A percentile compares a stretch with the other conserved stretches of the same genome.
Conservation (phyloP, 106 monocot genomes). For the Amphibolis antarctica region DNA sequence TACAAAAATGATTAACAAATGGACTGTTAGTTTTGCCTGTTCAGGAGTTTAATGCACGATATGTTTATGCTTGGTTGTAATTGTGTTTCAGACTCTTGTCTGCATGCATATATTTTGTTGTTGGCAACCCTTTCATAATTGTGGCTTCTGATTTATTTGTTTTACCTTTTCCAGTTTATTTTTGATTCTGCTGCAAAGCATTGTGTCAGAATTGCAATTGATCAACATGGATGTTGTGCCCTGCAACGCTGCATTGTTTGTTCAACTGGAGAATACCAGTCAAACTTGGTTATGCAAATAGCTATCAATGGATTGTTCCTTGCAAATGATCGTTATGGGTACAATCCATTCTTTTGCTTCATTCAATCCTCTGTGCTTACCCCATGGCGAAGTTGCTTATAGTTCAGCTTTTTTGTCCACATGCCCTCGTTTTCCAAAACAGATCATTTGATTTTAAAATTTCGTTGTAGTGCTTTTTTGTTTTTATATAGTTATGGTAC, state of each 20-base stretch:
- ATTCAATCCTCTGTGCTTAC: too few relatives aligned
- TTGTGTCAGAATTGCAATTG: constrained; percentile 33
- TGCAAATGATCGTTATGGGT: constrained; percentile 45
- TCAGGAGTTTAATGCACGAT: too few relatives aligned
- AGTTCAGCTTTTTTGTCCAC: too few relatives aligned
- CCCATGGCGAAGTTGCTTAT: too few relatives aligned
- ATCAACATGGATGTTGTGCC: constrained; percentile 43
- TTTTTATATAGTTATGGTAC: too few relatives aligned
- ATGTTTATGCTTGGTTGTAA: too few relatives aligned
- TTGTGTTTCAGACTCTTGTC: not conserved
- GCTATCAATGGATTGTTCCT: constrained; percentile 28
- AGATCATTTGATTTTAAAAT: too few relatives aligned
- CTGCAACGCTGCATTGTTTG: constrained; percentile 28
- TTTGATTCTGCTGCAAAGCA: constrained; percentile 37
- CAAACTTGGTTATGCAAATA: constrained; percentile 25
- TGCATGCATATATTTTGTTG: not conserved
- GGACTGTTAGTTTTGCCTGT: too few relatives aligned
- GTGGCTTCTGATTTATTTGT: not conserved
- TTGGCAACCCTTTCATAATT: not conserved
- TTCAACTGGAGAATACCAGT: constrained; percentile 20
- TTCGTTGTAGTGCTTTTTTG: too few relatives aligned
- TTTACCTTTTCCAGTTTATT: constrained; percentile 31
- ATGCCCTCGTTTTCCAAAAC: too few relatives aligned
- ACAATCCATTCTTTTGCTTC: constrained; percentile 8
- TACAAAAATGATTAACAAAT: too few relatives aligned